Conservation (phyloP, 1,139 yeast species). For the Saccharomycopsis hybrid region DNA sequence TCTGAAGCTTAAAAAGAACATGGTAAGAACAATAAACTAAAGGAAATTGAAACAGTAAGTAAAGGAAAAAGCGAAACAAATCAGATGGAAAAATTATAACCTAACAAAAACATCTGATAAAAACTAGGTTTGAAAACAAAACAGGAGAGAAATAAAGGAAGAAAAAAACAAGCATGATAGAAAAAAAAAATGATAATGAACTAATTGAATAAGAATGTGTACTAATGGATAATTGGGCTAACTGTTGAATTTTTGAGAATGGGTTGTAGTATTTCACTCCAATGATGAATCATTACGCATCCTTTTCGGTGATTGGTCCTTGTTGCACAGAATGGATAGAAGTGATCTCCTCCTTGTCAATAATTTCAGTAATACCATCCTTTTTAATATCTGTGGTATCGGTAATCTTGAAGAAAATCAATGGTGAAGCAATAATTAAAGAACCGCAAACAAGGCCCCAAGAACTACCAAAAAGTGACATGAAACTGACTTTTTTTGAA, state of each 20-base stretch:
- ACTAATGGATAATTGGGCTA: neutral
- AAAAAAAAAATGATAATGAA: neutral
- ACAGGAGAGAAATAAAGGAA: neutral
- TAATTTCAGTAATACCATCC: slow-evolving; percentile 24
- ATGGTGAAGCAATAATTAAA: slow-evolving; percentile 37
- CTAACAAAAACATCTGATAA: neutral
- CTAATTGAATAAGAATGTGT: neutral
- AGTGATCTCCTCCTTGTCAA: neutral
- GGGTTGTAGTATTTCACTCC: neutral
- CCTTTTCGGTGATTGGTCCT: neutral
- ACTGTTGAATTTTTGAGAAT: neutral
- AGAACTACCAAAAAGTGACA: slow-evolving; percentile 43
- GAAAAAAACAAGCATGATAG: neutral
- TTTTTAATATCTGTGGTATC: slow-evolving; percentile 41
- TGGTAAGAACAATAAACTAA: too few species aligned
- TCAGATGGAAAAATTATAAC: too few species aligned
- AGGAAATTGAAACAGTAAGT: too few species aligned
- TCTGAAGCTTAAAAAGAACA: too few species aligned
- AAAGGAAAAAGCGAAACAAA: too few species aligned
- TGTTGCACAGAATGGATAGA: neutral
- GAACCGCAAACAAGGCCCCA: slow-evolving; percentile 54
- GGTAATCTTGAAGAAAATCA: slow-evolving; percentile 37
- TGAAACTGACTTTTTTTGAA: slow-evolving; percentile 37
- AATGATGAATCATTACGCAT: neutral
- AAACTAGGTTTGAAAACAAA: neutral